phyloP scores from a whole-genome alignment of 2,329 filamentous ascomycete genomes.

The Aspergillus eucalypticola region DNA sequence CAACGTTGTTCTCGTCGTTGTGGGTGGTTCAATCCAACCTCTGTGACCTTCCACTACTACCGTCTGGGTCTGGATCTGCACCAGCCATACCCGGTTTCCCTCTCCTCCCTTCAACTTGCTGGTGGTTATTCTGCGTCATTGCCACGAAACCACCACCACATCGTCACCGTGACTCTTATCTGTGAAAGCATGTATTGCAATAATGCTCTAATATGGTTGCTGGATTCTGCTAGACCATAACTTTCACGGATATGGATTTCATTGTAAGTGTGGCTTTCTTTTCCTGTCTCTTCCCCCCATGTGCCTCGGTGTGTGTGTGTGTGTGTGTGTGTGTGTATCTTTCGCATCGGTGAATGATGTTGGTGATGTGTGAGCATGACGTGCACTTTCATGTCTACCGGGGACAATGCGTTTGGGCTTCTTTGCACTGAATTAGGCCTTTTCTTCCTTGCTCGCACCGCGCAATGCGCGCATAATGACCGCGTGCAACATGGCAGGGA shows the following conservation, averaged over 20 bases:
- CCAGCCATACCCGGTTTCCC: slow-evolving; percentile 1
- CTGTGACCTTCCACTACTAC: neutral
- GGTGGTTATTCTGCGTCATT: slow-evolving; percentile 18
- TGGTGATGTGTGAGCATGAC: neutral
- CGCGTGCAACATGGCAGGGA: slow-evolving; percentile 12
- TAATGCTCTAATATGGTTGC: slow-evolving; percentile 33
- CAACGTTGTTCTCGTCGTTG: neutral
- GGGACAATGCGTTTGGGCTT: neutral
- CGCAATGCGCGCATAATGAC: neutral
- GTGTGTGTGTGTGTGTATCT: neutral
- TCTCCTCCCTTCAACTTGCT: slow-evolving; percentile 1
- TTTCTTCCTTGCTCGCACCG: neutral
- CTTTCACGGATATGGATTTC: slow-evolving; percentile 44
- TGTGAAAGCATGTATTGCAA: slow-evolving; percentile 36
- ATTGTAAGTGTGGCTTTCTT: slow-evolving; percentile 42
- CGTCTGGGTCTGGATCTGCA: slow-evolving; percentile 5
- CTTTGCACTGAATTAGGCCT: neutral
- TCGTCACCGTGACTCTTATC: slow-evolving; percentile 4
- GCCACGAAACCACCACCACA: slow-evolving; percentile 16
- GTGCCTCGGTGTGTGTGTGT: neutral
- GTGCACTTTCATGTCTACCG: neutral
- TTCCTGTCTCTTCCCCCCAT: slow-evolving; percentile 6
- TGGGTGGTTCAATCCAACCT: neutral
- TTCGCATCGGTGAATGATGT: neutral
- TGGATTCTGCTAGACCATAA: slow-evolving; percentile 29